Base-by-base conservation (phyloP, 2,329 filamentous ascomycete species). In the Apiospora koreana region DNA sequence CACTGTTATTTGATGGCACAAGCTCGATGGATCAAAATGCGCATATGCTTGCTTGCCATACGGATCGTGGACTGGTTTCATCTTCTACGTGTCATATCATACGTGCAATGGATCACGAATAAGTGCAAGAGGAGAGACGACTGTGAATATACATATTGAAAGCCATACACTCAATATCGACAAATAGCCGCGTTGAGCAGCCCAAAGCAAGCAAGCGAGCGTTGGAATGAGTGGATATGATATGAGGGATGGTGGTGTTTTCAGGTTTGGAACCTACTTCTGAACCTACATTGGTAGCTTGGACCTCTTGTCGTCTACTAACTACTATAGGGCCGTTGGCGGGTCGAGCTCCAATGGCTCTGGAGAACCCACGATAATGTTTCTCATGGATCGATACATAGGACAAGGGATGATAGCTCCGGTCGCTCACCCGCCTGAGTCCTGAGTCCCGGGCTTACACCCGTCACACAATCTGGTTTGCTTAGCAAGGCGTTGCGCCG, bases 351-450 rank as follows among this genome's bases (percentile, higher is more conserved):
- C 54, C 54, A 62, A 62, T 62, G 54, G 54, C 54, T 38, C 31
- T 62, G 54, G 54, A 62, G 54, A 62, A 62, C 54, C 54, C 54
- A 62, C 54, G 54, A 62, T 62, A 38, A 38, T 62, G 54, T 62
- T 62, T 35, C 54, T 62, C 31, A 62, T 62, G 54, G 54, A 62
- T 62, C 54, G 54, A 62, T n/a, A n/a, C n/a, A n/a, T 62, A 62
- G 54, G 54, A 62, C 54, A 38, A 62, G 54, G 54, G 54, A 62
- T 62, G 54, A 38, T 62, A 23, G 54, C 54, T 62, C 54, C 54
- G 31, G 31, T 38, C 54, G 38, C 23, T 16, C 54, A 62, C 31
- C 54, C 54, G 31, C 31, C 54, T 31, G 31, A 35, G 35, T 35
- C 31, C 54, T 31, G 54, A 62, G 54, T 62, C 31, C 54, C 54